These are phyloP conservation scores for Penicillium subrubescens DNA, from an alignment of 495 filamentous ascomycete species.

Conservation along the genomic window DNA sequence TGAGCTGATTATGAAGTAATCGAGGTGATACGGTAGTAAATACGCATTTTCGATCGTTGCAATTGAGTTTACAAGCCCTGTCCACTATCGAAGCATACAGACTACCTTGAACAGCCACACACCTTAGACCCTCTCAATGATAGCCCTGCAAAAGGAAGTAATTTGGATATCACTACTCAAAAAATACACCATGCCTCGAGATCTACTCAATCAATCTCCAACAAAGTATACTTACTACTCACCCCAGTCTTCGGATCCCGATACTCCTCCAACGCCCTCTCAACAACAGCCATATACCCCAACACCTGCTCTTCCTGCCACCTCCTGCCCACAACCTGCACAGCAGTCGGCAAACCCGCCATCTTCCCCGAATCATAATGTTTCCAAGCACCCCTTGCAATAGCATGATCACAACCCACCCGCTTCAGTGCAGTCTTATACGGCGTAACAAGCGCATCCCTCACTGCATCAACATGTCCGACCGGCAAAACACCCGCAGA, in stretches of 20 bases:
- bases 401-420: constrained; percentile 62
- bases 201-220: constrained; percentile 56
- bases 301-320: constrained; percentile 93
- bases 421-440: constrained; percentile 52
- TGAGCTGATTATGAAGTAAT: not conserved
- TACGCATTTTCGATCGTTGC: not conserved
- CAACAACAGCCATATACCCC: constrained; percentile 77
- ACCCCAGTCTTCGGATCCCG: constrained; percentile 39
- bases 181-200: not conserved
- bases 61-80: not conserved
- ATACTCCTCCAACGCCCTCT: constrained; percentile 67
- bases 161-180: not conserved
- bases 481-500: constrained; percentile 83
- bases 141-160: not conserved
- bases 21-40: not conserved
- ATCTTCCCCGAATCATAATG: constrained; percentile 83
- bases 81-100: not conserved
- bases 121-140: not conserved
- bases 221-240: constrained; percentile 60
- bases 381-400: constrained; percentile 82
- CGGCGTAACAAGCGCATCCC: constrained; percentile 63
- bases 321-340: constrained; percentile 83
- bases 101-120: not conserved
- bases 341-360: constrained; percentile 83
- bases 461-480: constrained; percentile 72